Evolutionary conservation across 371 early-diverging fungal species (phyloP).

Genomic region (Scutellospora calospora): DNA sequence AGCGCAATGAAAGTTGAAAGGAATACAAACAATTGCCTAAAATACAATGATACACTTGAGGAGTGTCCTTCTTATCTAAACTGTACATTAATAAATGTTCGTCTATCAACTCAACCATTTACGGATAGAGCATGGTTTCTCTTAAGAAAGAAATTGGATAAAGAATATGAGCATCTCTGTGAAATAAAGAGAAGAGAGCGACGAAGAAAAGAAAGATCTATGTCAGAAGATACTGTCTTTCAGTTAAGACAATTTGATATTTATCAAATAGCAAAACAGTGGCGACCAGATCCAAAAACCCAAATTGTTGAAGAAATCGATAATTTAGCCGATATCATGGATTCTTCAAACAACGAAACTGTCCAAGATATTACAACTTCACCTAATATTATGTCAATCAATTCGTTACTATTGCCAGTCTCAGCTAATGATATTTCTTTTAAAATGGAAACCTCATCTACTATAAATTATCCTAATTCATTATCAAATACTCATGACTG

Average conservation of each 20-base stretch:
- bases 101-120: conserved; percentile 17
- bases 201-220: neutral
- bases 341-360: too few relatives aligned
- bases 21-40: neutral
- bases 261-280: conserved; percentile 5
- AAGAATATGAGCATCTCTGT: conserved; percentile 6
- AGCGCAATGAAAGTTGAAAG: neutral
- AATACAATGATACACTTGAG: neutral
- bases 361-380: too few relatives aligned
- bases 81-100: too few relatives aligned
- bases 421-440: too few relatives aligned
- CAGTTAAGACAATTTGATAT: conserved; percentile 23
- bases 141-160: conserved; percentile 15
- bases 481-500: too few relatives aligned
- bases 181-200: neutral
- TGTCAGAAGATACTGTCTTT: neutral
- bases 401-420: too few relatives aligned
- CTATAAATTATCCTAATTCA: too few relatives aligned
- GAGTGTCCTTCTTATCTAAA: neutral
- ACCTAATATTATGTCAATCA: too few relatives aligned
- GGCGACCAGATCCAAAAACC: neutral
- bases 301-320: neutral
- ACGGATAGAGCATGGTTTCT: conserved; percentile 28
- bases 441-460: too few relatives aligned
- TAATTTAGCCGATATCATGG: too few relatives aligned